phyloP scores from a whole-genome alignment of 1,139 yeast genomes.

The Nakaseomyces sp. region DNA sequence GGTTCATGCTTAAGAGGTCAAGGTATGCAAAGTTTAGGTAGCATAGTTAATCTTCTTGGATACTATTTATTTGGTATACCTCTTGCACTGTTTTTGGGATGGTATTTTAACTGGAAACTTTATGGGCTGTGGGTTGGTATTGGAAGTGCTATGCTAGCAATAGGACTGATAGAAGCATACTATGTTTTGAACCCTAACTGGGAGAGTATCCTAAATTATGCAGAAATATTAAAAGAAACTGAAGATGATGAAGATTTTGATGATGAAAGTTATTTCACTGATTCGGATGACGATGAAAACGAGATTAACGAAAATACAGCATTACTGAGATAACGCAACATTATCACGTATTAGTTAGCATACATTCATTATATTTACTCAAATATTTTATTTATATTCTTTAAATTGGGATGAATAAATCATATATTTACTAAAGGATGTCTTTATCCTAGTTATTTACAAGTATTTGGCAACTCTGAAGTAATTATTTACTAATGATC shows the following conservation, averaged over 20 bases:
- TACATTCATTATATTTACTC: not conserved
- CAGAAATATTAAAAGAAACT: slow-evolving; percentile 36
- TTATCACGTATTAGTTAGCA: not conserved
- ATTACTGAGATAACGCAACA: slow-evolving; percentile 4
- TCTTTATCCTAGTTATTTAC: not conserved
- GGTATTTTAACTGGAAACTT: slow-evolving; percentile 43
- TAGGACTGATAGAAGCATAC: slow-evolving; percentile 53
- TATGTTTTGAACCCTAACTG: slow-evolving; percentile 47
- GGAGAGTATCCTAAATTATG: slow-evolving; percentile 40
- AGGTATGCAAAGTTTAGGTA: slow-evolving; percentile 80
- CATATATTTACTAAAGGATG: not conserved
- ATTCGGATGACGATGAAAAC: slow-evolving; percentile 22
- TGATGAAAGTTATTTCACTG: slow-evolving; percentile 20
- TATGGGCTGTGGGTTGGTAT: slow-evolving; percentile 86
- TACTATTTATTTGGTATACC: slow-evolving; percentile 71
- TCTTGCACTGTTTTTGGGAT: slow-evolving; percentile 55
- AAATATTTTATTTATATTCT: not conserved
- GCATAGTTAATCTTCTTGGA: slow-evolving; percentile 62
- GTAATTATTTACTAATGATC: too few relatives aligned
- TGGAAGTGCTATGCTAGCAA: slow-evolving; percentile 62
- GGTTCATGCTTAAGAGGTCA: slow-evolving; percentile 82
- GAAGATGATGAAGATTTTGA: slow-evolving; percentile 30
- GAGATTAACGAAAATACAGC: slow-evolving; percentile 12
- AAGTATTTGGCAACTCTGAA: not conserved
- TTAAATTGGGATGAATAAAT: slow-evolving; percentile 1